Evolutionary conservation across 2,329 filamentous ascomycete species (phyloP).

Genomic region (Macrophomina tecta): DNA sequence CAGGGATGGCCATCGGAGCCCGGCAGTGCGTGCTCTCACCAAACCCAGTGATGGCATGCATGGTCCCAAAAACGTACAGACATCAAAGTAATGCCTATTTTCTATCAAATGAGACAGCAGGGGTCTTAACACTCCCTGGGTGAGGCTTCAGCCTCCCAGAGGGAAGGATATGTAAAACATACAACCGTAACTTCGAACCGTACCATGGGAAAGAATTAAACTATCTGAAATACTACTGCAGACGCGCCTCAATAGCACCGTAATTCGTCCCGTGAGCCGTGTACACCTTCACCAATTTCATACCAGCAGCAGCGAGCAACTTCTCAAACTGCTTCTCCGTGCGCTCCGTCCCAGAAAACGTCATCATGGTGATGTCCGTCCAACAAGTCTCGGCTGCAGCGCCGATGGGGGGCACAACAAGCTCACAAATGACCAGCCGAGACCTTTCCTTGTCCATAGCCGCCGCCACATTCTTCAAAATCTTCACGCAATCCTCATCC

Average conservation of each 20-base stretch:
- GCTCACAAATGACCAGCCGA: neutral
- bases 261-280: conserved; percentile 5
- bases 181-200: too few relatives aligned
- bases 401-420: neutral
- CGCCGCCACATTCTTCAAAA: neutral
- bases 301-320: neutral
- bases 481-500: neutral
- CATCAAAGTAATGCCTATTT: too few relatives aligned
- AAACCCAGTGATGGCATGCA: too few relatives aligned
- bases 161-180: too few relatives aligned
- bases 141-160: too few relatives aligned
- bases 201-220: neutral
- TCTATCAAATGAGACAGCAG: too few relatives aligned
- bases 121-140: too few relatives aligned
- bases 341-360: neutral
- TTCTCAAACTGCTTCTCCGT: neutral
- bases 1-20: too few relatives aligned
- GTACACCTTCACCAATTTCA: neutral
- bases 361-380: neutral
- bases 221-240: neutral
- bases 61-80: too few relatives aligned
- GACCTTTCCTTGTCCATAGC: neutral
- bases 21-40: too few relatives aligned
- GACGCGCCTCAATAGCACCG: neutral
- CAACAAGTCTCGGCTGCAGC: neutral